phyloP scores from a whole-genome alignment of 2,329 filamentous ascomycete species.

The Neurospora crassa region DNA sequence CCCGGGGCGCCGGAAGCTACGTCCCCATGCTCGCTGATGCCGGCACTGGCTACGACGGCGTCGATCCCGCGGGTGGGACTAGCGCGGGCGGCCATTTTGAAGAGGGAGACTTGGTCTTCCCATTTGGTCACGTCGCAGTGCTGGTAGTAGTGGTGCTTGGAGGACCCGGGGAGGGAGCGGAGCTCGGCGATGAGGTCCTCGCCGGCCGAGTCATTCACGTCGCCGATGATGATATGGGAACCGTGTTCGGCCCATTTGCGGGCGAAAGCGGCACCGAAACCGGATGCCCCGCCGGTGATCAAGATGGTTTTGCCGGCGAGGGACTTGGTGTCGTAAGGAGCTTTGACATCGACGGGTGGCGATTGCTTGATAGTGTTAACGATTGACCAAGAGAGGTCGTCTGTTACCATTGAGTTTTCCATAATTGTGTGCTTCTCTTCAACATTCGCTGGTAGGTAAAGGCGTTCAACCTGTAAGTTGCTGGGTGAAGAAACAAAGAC shows the following conservation, averaged over 20 bases:
- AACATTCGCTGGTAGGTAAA: background rate
- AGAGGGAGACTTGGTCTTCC: slow-evolving; percentile 53
- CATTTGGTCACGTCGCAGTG: slow-evolving; percentile 57
- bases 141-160: slow-evolving; percentile 40
- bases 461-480: slow-evolving; percentile 5
- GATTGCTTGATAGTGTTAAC: slow-evolving; percentile 21
- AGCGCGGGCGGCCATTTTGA: slow-evolving; percentile 45
- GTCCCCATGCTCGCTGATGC: slow-evolving; percentile 38
- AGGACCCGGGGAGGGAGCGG: slow-evolving; percentile 29
- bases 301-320: slow-evolving; percentile 48
- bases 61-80: slow-evolving; percentile 49
- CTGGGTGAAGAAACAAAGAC: background rate
- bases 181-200: slow-evolving; percentile 45
- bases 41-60: slow-evolving; percentile 57
- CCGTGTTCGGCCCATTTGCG: slow-evolving; percentile 44
- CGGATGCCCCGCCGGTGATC: slow-evolving; percentile 55
- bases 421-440: background rate
- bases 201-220: slow-evolving; percentile 47
- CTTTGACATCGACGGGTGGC: slow-evolving; percentile 34
- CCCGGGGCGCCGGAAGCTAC: slow-evolving; percentile 15
- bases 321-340: slow-evolving; percentile 33
- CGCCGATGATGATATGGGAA: slow-evolving; percentile 53
- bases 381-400: slow-evolving; percentile 12
- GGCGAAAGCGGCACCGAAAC: slow-evolving; percentile 47
- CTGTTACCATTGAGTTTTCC: background rate